phyloP scores from a whole-genome alignment of 352 stramenopile genomes.

The Globisporangium ultimum region DNA sequence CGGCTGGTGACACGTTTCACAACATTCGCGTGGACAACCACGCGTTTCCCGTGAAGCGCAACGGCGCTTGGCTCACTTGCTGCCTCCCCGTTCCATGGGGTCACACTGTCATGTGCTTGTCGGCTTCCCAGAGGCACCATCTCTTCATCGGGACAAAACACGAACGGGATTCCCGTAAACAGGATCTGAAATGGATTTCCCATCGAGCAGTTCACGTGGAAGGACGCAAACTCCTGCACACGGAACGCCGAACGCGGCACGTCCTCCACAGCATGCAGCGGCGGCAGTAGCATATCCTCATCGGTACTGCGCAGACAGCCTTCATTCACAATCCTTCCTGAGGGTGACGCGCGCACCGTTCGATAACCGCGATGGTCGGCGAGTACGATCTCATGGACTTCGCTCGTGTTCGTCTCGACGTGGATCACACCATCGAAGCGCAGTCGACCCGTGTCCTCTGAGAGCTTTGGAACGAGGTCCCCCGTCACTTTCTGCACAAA shows the following conservation, averaged over 20 bases:
- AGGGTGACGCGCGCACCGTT: slow-evolving; percentile 1
- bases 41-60: slow-evolving; percentile 3
- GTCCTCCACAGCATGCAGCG: slow-evolving; percentile 33
- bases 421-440: slow-evolving; percentile 37
- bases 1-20: not conserved
- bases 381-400: slow-evolving; percentile 26
- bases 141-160: slow-evolving; percentile 26
- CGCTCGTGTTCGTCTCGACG: slow-evolving; percentile 17
- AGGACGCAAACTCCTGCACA: slow-evolving; percentile 20
- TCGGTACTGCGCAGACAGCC: slow-evolving; percentile 23
- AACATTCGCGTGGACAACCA: not conserved
- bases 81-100: not conserved
- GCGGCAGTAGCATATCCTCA: slow-evolving; percentile 23
- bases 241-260: slow-evolving; percentile 27
- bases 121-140: not conserved
- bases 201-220: slow-evolving; percentile 20
- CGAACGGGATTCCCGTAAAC: slow-evolving; percentile 28
- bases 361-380: slow-evolving; percentile 38
- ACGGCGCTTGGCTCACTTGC: not conserved
- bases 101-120: not conserved
- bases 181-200: slow-evolving; percentile 30
- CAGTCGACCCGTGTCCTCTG: slow-evolving; percentile 33
- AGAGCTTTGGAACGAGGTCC: slow-evolving; percentile 21
- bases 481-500: slow-evolving; percentile 9
- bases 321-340: not conserved